Evolutionary conservation across 2,329 filamentous ascomycete species (phyloP), one percentile per base, ranked within the genome.

Genomic region (Pseudocercospora eumusae): DNA sequence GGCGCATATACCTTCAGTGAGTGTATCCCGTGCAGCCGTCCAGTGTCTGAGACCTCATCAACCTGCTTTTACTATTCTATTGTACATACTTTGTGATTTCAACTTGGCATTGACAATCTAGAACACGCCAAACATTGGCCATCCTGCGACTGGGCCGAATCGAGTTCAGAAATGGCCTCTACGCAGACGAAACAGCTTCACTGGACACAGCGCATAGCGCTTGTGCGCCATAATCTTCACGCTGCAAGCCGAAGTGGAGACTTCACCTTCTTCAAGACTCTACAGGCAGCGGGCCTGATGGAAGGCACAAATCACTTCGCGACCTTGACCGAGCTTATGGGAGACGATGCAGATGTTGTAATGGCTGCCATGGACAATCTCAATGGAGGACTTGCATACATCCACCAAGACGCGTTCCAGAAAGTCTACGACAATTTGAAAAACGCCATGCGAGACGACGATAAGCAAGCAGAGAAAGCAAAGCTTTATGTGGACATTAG

Each of bases 361-460:
- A 70, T 80, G 33, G 75, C 76, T 8, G 79, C 76, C 3, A 74
- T 81, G 56, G 79, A 81, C 65, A 78, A 81, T 58, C 69, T 81
- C 65, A 81, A 81, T 60, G 75, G 76, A 0, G 76, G 75, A 31
- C 76, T 81, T 25, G 78, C 79, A 3, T 80, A 79, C 57, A 76
- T 79, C 0, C 77, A 80, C 59, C 76, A 81, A 67, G 79, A 81
- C 64, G 78, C 77, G 3, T 81, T 79, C 70, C 77, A 79, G 61
- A 76, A 75, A 25, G 75, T 80, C 7, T 80, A 80, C 69, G 77
- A 80, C 59, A 73, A 74, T 40, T 68, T 76, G 23, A 80, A 78
- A 68, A 70, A 74, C 28, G 69, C 64, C 7, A 70, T 70, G 64
- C 71, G 73, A 50, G 71, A 70, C 36, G 72, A 74, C 27, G 69